phyloP scores from a whole-genome alignment of 2,329 filamentous ascomycete genomes.

The Chlorencoelia australis region DNA sequence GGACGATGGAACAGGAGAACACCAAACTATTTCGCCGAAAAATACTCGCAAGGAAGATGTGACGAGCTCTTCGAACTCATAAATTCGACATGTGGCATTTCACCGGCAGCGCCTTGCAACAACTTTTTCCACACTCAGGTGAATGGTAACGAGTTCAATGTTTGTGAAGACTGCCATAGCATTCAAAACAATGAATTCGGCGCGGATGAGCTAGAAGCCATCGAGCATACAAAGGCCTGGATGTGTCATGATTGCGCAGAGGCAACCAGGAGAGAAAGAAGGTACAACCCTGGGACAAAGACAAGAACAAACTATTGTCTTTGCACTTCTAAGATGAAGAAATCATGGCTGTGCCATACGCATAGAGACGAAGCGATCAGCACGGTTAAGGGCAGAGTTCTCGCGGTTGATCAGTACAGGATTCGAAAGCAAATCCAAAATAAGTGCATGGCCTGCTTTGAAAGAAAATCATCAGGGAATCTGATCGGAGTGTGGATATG shows the following conservation, averaged over 20 bases:
- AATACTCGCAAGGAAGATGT: no score
- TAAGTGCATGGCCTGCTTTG: not conserved
- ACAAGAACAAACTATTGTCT: not conserved
- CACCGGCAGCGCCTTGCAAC: not conserved
- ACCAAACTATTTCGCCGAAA: no score
- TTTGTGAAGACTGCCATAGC: not conserved
- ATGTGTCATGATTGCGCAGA: not conserved
- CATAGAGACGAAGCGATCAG: not conserved
- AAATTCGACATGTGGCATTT: not conserved
- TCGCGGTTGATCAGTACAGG: not conserved
- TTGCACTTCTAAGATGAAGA: constrained; percentile 1
- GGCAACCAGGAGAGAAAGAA: not conserved
- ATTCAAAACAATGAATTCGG: not conserved
- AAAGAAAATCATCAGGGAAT: not conserved
- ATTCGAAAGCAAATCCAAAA: not conserved
- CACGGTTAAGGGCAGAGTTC: not conserved
- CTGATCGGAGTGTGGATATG: constrained; percentile 1
- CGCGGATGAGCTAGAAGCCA: not conserved
- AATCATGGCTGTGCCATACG: constrained; percentile 1
- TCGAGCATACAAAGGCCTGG: not conserved
- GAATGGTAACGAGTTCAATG: no score
- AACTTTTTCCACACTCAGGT: not conserved
- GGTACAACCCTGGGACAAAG: not conserved
- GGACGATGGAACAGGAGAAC: no score
- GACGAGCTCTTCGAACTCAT: not conserved